Base-by-base conservation (phyloP, 208 protist genomes). In the Wallacemonas collosoma region DNA sequence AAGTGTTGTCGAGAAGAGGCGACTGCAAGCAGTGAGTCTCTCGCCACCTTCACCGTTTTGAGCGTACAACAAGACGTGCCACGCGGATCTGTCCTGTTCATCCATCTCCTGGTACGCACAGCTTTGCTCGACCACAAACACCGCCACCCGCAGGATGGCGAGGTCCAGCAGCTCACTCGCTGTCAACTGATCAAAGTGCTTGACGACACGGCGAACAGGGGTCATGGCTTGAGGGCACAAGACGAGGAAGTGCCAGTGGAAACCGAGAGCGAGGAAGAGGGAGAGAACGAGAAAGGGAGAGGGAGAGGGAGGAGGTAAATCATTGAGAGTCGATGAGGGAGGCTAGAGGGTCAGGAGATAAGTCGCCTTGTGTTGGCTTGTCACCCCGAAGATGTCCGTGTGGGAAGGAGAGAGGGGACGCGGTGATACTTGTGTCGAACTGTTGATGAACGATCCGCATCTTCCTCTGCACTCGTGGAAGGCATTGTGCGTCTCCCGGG, bases 91-190 rank as follows among this genome's bases (percentile, higher is more conserved):
- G 43, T 65, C 60, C n/a, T 65, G 60, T 41, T 65, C 60, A 26
- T 65, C 60, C 6, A 65, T 48, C 40, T 65, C 60, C 26, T 65
- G 60, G 40, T 65, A 65, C 3, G 60, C 14, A 41, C 60, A 65
- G 11, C 15, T 48, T 48, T 65, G 60, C 43, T 65, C 60, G 1
- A 65, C 60, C n/a, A 65, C 41, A 50, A 65, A 65, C 14, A 65
- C 60, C 17, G 41, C n/a, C 14, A 57, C 53, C 5, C 53, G 53
- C 15, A 57, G 14, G 17, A 57, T 57, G 53, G 53, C 53, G 15
- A 57, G 53, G 9, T 57, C 53, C 6, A 57, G 53, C 6, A 57
- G 53, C 53, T 57, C 53, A n/a, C 17, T 35, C 53, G 53, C 17
- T 17, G 53, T 57, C 15, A 57, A 17, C 53, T 57, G 14, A 17